A percentile compares a stretch with the other conserved stretches of the same genome.
phyloP scores from a whole-genome alignment of 2,329 filamentous ascomycete genomes.

The Aspergillus transmontanensis region DNA sequence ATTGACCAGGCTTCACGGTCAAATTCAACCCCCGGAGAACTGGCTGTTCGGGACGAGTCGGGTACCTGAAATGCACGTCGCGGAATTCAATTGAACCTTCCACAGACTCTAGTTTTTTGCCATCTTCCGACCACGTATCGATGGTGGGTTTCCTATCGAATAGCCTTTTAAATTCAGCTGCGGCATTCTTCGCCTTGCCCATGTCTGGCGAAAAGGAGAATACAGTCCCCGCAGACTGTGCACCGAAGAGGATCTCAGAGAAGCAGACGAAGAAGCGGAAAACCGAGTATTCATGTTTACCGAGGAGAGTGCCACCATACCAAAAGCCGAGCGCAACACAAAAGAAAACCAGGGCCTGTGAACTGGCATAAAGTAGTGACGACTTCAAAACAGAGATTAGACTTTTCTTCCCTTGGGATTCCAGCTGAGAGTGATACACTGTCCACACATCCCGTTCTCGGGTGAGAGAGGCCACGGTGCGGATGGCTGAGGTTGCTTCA shows the following conservation, averaged over 20 bases:
- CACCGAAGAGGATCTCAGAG: slow-evolving; percentile 82
- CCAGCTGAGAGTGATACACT: slow-evolving; percentile 70
- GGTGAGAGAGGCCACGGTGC: slow-evolving; percentile 88
- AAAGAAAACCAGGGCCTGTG: slow-evolving; percentile 81
- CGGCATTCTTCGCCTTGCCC: slow-evolving; percentile 87
- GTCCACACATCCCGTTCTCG: slow-evolving; percentile 78
- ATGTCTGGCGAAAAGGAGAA: slow-evolving; percentile 92
- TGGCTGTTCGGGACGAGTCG: slow-evolving; percentile 86
- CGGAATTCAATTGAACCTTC: slow-evolving; percentile 85
- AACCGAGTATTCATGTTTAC: slow-evolving; percentile 68
- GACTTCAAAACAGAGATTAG: slow-evolving; percentile 75
- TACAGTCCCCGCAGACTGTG: slow-evolving; percentile 85
- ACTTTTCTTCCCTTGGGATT: slow-evolving; percentile 66
- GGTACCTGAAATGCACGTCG: slow-evolving; percentile 92
- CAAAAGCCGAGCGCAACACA: slow-evolving; percentile 88
- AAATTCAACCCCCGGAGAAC: slow-evolving; percentile 80
- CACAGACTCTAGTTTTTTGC: slow-evolving; percentile 63
- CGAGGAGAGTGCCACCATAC: slow-evolving; percentile 82
- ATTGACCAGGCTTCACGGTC: slow-evolving; percentile 50
- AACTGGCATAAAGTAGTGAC: slow-evolving; percentile 77
- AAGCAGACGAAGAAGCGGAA: slow-evolving; percentile 95
- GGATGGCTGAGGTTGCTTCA: slow-evolving; percentile 90
- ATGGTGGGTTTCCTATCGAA: slow-evolving; percentile 82
- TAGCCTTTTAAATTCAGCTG: slow-evolving; percentile 75
- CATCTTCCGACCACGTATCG: slow-evolving; percentile 76